phyloP scores from a whole-genome alignment of 2,329 filamentous ascomycete species.

The Aspergillus intermedius region DNA sequence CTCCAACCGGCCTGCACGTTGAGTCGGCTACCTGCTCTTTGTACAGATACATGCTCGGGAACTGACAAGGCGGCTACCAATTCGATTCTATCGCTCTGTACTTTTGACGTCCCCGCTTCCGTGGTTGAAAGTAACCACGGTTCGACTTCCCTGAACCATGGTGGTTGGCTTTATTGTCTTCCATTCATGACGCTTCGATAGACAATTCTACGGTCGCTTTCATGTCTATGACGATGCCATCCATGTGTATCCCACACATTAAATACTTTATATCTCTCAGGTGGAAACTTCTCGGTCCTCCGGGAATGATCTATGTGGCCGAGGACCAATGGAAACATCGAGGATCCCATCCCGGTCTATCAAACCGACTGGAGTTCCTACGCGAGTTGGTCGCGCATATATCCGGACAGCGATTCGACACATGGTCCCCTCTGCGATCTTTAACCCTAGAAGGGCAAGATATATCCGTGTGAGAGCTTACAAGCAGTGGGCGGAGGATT shows the following conservation, averaged over 20 bases:
- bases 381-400: too few species aligned
- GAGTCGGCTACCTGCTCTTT: too few species aligned
- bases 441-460: constrained; percentile 1
- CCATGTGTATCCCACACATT: neutral
- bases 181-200: neutral
- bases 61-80: neutral
- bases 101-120: neutral
- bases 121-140: neutral
- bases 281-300: neutral
- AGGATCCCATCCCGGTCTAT: too few species aligned
- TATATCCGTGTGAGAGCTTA: too few species aligned
- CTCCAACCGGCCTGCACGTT: neutral
- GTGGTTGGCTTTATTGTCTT: neutral
- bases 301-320: too few species aligned
- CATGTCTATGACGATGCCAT: neutral
- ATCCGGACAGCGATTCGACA: too few species aligned
- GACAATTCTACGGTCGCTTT: neutral
- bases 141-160: neutral
- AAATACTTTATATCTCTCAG: neutral
- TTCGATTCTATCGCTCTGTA: neutral
- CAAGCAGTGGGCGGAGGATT: too few species aligned
- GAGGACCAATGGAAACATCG: too few species aligned
- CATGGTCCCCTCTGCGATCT: too few species aligned
- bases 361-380: too few species aligned
- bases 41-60: too few species aligned